Conservation (phyloP, 768 basidiomycete genomes). For the Rhodosporidiobolus sp. region DNA sequence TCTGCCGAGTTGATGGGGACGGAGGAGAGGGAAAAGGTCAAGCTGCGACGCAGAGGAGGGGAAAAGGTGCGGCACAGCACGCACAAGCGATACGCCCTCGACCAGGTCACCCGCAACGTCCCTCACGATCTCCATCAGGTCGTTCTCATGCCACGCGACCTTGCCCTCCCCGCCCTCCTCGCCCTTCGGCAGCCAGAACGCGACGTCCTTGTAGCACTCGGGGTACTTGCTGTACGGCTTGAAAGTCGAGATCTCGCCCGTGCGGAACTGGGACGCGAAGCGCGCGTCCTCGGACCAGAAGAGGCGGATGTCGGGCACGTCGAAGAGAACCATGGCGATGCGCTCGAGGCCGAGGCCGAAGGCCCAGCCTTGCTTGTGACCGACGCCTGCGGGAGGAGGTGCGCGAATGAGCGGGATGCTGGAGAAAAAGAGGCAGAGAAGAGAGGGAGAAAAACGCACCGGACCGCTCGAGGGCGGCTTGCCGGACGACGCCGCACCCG, state of each 20-base stretch:
- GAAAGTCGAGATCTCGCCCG: constrained; percentile 73
- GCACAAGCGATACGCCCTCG: constrained; percentile 81
- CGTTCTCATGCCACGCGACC: constrained; percentile 75
- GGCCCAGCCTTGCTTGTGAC: constrained; percentile 89
- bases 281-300: constrained; percentile 92
- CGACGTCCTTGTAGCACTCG: constrained; percentile 86
- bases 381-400: constrained; percentile 55
- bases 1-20: constrained; percentile 54
- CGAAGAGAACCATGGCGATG: constrained; percentile 95
- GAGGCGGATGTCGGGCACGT: constrained; percentile 93
- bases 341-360: constrained; percentile 96
- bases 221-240: constrained; percentile 81
- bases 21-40: neutral
- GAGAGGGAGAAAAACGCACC: constrained; percentile 57
- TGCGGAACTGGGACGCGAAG: constrained; percentile 76
- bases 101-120: constrained; percentile 89
- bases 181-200: constrained; percentile 73
- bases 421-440: constrained; percentile 42
- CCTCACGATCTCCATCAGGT: constrained; percentile 91
- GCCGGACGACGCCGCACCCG: constrained; percentile 85
- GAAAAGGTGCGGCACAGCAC: constrained; percentile 38
- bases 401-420: neutral
- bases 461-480: constrained; percentile 80
- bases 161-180: constrained; percentile 26
- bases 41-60: neutral